Percentiles rank a stretch among this genome's conserved stretches.
These are phyloP conservation scores for Eragrostis nindensis DNA, from an alignment of 176 grass and related monocot genomes.

Conservation along the genomic window DNA sequence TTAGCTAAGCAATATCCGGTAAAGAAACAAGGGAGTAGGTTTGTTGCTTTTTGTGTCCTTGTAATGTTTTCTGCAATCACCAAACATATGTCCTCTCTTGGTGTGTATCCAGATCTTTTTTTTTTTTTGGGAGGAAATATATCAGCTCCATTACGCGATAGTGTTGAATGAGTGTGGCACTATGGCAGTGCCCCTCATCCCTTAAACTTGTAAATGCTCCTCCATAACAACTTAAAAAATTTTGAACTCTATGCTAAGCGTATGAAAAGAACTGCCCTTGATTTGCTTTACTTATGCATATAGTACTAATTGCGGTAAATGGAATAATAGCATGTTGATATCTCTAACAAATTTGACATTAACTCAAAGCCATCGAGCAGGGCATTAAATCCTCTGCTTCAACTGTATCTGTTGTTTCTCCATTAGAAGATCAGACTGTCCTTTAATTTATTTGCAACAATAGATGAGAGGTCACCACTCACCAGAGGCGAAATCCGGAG, in stretches of 20 bases:
- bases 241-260: background rate
- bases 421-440: conserved; percentile 42
- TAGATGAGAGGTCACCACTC: conserved; percentile 41
- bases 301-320: conserved; percentile 7
- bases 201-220: background rate
- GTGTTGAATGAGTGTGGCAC: background rate
- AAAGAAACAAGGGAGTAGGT: background rate
- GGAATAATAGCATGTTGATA: background rate
- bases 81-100: background rate
- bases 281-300: background rate
- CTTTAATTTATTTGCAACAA: conserved; percentile 39
- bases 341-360: conserved; percentile 25
- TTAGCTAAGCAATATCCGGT: too few relatives aligned
- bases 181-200: background rate
- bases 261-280: background rate
- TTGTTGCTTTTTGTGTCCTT: background rate
- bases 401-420: conserved; percentile 47
- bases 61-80: background rate
- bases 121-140: background rate
- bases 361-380: conserved; percentile 29
- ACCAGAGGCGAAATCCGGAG: conserved; percentile 46
- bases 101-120: background rate
- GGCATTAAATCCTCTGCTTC: conserved; percentile 51
- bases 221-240: background rate
- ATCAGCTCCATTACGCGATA: background rate